Base-by-base conservation (phyloP, 495 filamentous ascomycete genomes). In the Aspergillus heteromorphus region DNA sequence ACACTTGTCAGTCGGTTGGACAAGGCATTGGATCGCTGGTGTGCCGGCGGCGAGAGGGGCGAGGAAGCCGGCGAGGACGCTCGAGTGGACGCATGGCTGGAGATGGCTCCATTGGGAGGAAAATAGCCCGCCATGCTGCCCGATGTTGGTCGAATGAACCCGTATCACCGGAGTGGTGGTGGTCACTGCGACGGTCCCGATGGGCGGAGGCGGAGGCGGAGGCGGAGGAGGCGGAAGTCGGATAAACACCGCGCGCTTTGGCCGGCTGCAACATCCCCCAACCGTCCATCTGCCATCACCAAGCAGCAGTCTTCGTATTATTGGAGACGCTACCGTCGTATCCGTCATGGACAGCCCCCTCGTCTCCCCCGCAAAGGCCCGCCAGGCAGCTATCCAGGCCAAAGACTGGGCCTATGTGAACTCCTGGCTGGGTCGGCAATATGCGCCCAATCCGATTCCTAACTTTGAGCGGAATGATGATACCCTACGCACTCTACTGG, bases 321-420 rank as follows among this genome's bases (percentile, higher is more conserved):
- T 18, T 17, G 6, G 2, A 13, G n/a, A 20, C 18, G 18, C 18
- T 20, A 17, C 13, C 21, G 19, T 20, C 7, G 8, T 2, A 20
- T 11, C 25, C 23, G 50, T 47, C 2, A 72, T 76, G 62, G 70
- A 74, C 53, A 70, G 65, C 54, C 63, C 70, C 18, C 64, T 77
- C 20, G 55, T 72, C 45, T 79, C 76, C 14, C 76, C 76, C 17
- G 65, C 73, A 6, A 79, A 79, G 54, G 74, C 74, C 17, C 71
- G 73, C 17, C 73, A 75, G 53, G 73, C 71, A 45, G 75, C 74
- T 47, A 74, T 77, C 23, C 67, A 76, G 45, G 86, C 88, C 45
- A 88, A 89, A 65, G 91, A 96, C 75, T 97, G 91, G 92, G 81
- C 84, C 50, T 89, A 87, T 62, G 77, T 95, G 61, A 88, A 95